Evolutionary conservation across 306 rosid species (phyloP), one percentile per base, ranked within the genome.

Genomic region (Castanea mollissima): DNA sequence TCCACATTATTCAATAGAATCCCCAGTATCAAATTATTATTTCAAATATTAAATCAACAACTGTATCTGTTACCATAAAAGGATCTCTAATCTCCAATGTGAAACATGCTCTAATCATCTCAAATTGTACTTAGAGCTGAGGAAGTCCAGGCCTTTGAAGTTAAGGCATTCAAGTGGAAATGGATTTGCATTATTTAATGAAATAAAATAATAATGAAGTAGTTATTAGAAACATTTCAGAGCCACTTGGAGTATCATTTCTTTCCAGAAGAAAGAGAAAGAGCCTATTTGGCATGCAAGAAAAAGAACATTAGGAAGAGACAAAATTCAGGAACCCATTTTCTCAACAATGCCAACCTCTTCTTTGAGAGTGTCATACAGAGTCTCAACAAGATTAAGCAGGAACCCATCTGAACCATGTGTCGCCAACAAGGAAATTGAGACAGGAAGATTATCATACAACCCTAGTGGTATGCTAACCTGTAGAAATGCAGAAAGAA

Each of bases 401-500:
- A 94, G 84, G 78, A 94, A 91, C 52, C 87, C 87, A 85, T 94
- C 99, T 32, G 93, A 89, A 68, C 97, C 97, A 55, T 90, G 91
- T 58, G 70, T 86, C 32, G 95, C 97, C 86, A 94, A 25, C 80
- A 94, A 74, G 52, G 99, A 94, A 83, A 94, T 76, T 54, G 99
- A 85, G 69, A 87, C 75, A 23, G 99, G 99, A 81, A 94, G 91
- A 52, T 79, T 73, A 51, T 90, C 78, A 60, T 87, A 78, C 89
- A 86, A 56, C 76, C 96, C 94, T 52, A 91, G 84, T 34, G 99
- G 99, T 68, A 95, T 84, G 87, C 80, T 91, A 77, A 93, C 98
- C 99, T 95, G 84, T 34, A 79, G 34, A 60, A 52, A 73, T 55
- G 67, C n/a, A 27, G 31, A 71, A 69, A 44, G 19, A 80, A 18